A percentile compares a stretch with the other conserved stretches of the same genome.
Evolutionary conservation across 2,329 filamentous ascomycete genomes (phyloP).

Genomic region (Colletotrichum sp.): DNA sequence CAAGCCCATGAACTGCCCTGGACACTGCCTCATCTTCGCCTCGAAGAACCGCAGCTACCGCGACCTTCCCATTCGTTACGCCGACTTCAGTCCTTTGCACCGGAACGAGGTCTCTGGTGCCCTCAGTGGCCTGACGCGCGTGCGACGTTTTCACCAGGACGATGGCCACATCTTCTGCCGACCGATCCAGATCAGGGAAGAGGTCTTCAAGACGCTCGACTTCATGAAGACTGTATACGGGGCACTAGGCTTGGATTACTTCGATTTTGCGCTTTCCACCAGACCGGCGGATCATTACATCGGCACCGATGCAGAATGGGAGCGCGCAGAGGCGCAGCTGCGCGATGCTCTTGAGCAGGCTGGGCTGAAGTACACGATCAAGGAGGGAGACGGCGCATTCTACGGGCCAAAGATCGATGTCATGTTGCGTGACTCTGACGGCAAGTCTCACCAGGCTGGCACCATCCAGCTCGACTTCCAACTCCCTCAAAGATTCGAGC

Average conservation of each 20-base stretch:
- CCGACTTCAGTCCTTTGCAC: conserved; percentile 88
- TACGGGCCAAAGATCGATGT: conserved; percentile 95
- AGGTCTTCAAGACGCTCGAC: conserved; percentile 75
- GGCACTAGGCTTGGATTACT: conserved; percentile 73
- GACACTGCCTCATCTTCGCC: conserved; percentile 84
- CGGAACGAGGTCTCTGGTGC: conserved; percentile 86
- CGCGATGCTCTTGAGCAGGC: conserved; percentile 64
- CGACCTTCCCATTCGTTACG: conserved; percentile 82
- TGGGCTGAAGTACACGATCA: conserved; percentile 74
- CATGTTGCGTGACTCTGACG: conserved; percentile 77
- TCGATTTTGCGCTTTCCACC: conserved; percentile 80
- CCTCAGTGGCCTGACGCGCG: conserved; percentile 80
- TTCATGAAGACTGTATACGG: conserved; percentile 77
- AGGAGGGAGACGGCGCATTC: conserved; percentile 85
- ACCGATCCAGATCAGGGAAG: conserved; percentile 74
- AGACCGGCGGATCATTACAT: conserved; percentile 79
- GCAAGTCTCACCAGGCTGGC: conserved; percentile 87
- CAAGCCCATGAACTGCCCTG: conserved; percentile 94
- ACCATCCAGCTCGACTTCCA: conserved; percentile 93
- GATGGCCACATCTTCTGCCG: conserved; percentile 92
- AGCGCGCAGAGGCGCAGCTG: conserved; percentile 45
- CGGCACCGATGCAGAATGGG: conserved; percentile 71
- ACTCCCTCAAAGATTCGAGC: conserved; percentile 79
- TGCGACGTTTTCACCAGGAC: conserved; percentile 88
- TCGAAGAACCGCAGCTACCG: conserved; percentile 76